Evolutionary conservation across 2,329 filamentous ascomycete genomes (phyloP).

Genomic region (Penicillium italicum): DNA sequence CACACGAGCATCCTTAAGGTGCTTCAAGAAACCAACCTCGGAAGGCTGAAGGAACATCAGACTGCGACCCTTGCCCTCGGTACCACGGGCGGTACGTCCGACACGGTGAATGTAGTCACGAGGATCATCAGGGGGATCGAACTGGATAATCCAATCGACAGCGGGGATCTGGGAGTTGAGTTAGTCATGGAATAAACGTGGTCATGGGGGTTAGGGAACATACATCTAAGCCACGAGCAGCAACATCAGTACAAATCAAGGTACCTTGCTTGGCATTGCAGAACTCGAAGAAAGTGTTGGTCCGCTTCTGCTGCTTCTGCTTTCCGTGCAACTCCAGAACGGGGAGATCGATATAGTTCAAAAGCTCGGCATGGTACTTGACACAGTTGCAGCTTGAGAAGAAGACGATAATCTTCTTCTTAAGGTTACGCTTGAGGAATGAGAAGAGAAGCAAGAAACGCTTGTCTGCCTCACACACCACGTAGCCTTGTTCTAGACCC

Average conservation of each 20-base stretch:
- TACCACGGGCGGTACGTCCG: constrained; percentile 84
- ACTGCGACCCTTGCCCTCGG: constrained; percentile 77
- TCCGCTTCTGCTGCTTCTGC: constrained; percentile 98
- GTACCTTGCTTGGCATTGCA: constrained; percentile 79
- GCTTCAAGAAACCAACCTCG: constrained; percentile 87
- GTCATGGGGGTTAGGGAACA: neutral
- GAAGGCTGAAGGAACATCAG: constrained; percentile 90
- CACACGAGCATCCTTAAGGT: constrained; percentile 86
- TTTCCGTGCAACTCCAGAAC: constrained; percentile 87
- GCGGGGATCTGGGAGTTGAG: constrained; percentile 61
- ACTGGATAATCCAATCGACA: constrained; percentile 95
- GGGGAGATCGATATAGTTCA: constrained; percentile 95
- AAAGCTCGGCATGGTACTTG: constrained; percentile 90
- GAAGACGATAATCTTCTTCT: constrained; percentile 98
- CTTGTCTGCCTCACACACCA: constrained; percentile 88
- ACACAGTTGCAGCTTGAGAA: constrained; percentile 90
- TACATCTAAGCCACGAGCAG: constrained; percentile 80
- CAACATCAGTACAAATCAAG: constrained; percentile 93
- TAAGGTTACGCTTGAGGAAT: constrained; percentile 84
- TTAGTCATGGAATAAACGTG: neutral
- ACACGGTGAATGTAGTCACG: constrained; percentile 94
- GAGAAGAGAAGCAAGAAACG: constrained; percentile 91
- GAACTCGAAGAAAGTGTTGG: constrained; percentile 98
- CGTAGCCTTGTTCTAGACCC: constrained; percentile 92
- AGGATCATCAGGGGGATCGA: constrained; percentile 88